Percentiles rank a stretch among this genome's conserved stretches.
These are phyloP conservation scores for Xylaria intraflava DNA, from an alignment of 495 filamentous ascomycete species.

Conservation along the genomic window DNA sequence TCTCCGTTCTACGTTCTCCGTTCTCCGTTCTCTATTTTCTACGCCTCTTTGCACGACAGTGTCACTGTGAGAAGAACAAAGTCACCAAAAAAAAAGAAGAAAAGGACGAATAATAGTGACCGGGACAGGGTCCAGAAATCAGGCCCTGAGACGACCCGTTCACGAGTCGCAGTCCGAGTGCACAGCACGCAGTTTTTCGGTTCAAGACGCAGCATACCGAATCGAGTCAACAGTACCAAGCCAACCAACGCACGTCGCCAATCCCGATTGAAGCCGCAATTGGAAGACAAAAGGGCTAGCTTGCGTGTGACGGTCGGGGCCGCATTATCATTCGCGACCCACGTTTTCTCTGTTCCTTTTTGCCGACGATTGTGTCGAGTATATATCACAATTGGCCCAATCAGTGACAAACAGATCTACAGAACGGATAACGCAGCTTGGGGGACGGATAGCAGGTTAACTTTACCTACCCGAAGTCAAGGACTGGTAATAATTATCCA, in stretches of 20 bases:
- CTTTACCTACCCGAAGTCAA: constrained; percentile 3
- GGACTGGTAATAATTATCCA: neutral
- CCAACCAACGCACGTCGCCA: constrained; percentile 3
- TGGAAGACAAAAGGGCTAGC: constrained; percentile 1
- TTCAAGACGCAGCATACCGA: constrained; percentile 1
- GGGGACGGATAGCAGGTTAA: constrained; percentile 1
- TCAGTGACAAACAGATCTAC: constrained; percentile 4
- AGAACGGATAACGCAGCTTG: constrained; percentile 1
- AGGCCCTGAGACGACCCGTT: too few relatives aligned
- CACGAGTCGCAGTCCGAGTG: constrained; percentile 2
- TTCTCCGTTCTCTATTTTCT: too few relatives aligned
- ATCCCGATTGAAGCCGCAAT: constrained; percentile 1
- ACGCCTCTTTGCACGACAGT: neutral
- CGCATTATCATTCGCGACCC: constrained; percentile 5
- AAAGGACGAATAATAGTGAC: neutral
- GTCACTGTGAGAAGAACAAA: neutral
- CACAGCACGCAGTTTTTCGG: neutral
- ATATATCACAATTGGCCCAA: constrained; percentile 7
- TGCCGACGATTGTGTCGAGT: constrained; percentile 7
- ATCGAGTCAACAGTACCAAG: neutral
- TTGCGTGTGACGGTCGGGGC: constrained; percentile 4
- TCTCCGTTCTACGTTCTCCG: too few relatives aligned
- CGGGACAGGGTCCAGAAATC: constrained; percentile 1
- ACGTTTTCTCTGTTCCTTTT: constrained; percentile 5
- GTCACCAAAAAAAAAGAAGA: too few relatives aligned